A percentile compares a stretch with the other conserved stretches of the same genome.
Conservation (phyloP, 345 rosid genomes). For the Boechera stricta region DNA sequence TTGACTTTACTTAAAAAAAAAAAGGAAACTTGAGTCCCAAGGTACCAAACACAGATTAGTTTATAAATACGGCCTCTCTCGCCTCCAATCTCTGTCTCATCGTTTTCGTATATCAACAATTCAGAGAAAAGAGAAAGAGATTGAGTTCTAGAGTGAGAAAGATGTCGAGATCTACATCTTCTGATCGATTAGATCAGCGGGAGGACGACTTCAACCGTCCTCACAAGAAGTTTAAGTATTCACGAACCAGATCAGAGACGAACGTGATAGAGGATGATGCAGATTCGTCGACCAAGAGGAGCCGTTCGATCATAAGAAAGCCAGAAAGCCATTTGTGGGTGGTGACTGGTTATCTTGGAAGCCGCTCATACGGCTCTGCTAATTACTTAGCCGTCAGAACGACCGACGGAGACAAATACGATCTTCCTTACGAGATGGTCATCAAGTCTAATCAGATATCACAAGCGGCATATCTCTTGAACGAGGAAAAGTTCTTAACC, state of each 20-base stretch:
- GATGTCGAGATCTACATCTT: background rate
- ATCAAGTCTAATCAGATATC: constrained; percentile 6
- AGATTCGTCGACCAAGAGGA: constrained; percentile 14
- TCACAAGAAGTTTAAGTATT: constrained; percentile 14
- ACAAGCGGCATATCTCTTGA: constrained; percentile 7
- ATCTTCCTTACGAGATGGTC: constrained; percentile 24
- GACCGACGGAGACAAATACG: background rate
- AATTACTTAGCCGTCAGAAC: constrained; percentile 17
- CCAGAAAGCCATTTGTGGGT: constrained; percentile 11
- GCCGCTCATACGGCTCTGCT: constrained; percentile 28
- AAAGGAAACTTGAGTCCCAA: constrained; percentile 19
- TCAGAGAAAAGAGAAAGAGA: background rate
- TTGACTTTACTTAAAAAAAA: background rate
- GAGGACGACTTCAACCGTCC: constrained; percentile 15
- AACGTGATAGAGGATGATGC: background rate
- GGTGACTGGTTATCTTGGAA: constrained; percentile 12
- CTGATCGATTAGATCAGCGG: constrained; percentile 5
- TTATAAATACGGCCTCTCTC: constrained; percentile 1
- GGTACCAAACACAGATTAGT: background rate
- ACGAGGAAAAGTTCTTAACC: constrained; percentile 6
- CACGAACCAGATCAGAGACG: background rate
- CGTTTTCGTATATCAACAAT: background rate
- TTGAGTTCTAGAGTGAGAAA: background rate
- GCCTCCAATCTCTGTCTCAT: background rate
- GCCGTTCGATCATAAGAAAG: background rate